Evolutionary conservation across 2,329 filamentous ascomycete genomes (phyloP), one percentile per base, ranked within the genome.

Genomic region (Alternaria viburni): DNA sequence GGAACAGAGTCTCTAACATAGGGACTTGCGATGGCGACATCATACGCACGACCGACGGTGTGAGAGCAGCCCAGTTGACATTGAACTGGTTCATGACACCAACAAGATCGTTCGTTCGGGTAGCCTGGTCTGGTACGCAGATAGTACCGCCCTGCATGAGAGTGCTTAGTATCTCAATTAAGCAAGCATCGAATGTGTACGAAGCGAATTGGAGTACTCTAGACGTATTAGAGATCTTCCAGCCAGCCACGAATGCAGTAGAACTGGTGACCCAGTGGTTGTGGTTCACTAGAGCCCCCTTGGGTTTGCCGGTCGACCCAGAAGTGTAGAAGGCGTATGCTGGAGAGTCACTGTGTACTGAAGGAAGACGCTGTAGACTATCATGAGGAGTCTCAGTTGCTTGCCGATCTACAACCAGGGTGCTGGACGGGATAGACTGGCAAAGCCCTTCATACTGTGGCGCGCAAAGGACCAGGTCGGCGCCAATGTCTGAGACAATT

Each of bases 271-370:
- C 86, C 1, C 90, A 81, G 1, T 87, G 84, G 0, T 80, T 80
- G 69, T 92, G 90, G 8, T 86, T 86, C 63, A 90, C 87, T 17
- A 89, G 86, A 12, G 89, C 86, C 2, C 88, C 89, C 61, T 88
- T 88, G 0, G 87, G 86, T 54, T 83, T 84, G 52, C 84, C 85
- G 2, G 86, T 86, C 0, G 86, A 86, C 0, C 86, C 86, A 3
- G 86, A 86, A 0, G 85, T 86, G 64, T 90, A 88, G 5, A 91
- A 84, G 4, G 89, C 82, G 70, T 89, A 91, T 0, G 89, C 88
- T 3, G 83, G 82, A 23, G 86, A 83, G 21, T 84, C 80, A 0
- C 83, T 80, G 0, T 78, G 72, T 0, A 82, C 77, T 6, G 78
- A 68, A 1, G 77, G 74, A 0, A 78, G 69, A 0, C 72, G 51